phyloP scores from a whole-genome alignment of 139 green algal genomes.

The Coelastrella sp. region DNA sequence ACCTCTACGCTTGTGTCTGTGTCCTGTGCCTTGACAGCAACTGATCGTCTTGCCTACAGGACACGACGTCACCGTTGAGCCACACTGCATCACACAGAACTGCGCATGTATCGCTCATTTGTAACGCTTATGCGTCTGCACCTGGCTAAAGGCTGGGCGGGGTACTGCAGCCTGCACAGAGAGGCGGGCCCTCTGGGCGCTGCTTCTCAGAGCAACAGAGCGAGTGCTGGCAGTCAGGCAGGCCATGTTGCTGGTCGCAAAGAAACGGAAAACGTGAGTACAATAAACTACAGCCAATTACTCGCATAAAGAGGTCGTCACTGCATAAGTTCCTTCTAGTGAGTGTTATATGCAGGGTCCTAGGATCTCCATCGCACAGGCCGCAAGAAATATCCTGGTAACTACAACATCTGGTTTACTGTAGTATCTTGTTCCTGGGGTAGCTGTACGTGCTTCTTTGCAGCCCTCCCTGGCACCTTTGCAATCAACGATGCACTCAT shows the following conservation, averaged over 20 bases:
- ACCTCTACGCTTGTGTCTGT: conserved; percentile 65
- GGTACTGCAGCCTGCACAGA: background rate
- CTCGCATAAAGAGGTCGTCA: too few species aligned
- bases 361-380: background rate
- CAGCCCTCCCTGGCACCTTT: too few species aligned
- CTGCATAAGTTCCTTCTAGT: background rate
- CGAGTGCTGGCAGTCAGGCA: conserved; percentile 16
- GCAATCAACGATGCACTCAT: too few species aligned
- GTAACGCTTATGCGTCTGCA: background rate
- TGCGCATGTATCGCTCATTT: too few species aligned
- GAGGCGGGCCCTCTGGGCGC: background rate
- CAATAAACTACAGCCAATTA: background rate
- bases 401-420: background rate
- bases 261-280: background rate
- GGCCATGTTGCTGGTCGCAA: conserved; percentile 13
- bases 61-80: background rate
- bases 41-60: conserved; percentile 10
- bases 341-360: conserved; percentile 3
- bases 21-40: conserved; percentile 37
- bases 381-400: background rate
- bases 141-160: background rate
- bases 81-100: background rate
- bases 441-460: background rate
- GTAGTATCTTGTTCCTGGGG: background rate
- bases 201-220: conserved; percentile 7